Evolutionary conservation across 768 basidiomycete genomes (phyloP), one percentile per base, ranked within the genome.

Genomic region (Lenzites betulinus): DNA sequence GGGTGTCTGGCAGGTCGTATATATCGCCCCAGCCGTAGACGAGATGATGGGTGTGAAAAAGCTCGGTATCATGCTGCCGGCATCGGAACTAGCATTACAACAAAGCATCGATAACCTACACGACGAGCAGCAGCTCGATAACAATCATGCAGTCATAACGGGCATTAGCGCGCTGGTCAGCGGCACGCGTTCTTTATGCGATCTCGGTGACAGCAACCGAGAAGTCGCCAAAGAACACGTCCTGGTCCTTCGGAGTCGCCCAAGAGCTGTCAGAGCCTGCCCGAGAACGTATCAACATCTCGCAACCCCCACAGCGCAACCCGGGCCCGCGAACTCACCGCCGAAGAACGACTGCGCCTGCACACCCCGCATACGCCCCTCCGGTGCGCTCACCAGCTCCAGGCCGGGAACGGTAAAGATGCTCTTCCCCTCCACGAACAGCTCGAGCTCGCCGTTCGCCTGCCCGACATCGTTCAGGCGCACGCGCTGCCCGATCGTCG

Each of bases 341-440:
- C 88, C 88, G 65, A 92, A 90, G 81, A 90, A 90, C n/a, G 88
- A 87, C 74, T 90, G 86, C 78, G 86, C 81, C 70, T 84, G 84
- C 55, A 89, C 82, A 18, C 90, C 89, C 35, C 84, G 79, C 67
- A 91, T 81, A 60, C 77, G 78, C 30, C 84, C 83, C 1, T 74
- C 71, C 30, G 68, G 70, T 57, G 75, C 76, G 59, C 82, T 77
- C 48, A 84, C 75, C 22, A 91, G 74, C 53, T 83, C 77, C n/a
- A 91, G 74, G 16, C 84, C 85, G 16, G 64, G 66, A 33, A 85
- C 79, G 56, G 76, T 81, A 69, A 90, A 78, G 51, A 87, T 84
- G 66, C 83, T 85, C 75, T 82, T 71, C 22, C 89, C 89, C 62
- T 86, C 79, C 36, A 81, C 80, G 69, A 83, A 88, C 20, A 92